Percentiles rank a stretch among this genome's conserved stretches.
These are phyloP conservation scores for Hypoxylon sp. DNA, from an alignment of 2,329 filamentous ascomycete genomes.

Conservation along the genomic window DNA sequence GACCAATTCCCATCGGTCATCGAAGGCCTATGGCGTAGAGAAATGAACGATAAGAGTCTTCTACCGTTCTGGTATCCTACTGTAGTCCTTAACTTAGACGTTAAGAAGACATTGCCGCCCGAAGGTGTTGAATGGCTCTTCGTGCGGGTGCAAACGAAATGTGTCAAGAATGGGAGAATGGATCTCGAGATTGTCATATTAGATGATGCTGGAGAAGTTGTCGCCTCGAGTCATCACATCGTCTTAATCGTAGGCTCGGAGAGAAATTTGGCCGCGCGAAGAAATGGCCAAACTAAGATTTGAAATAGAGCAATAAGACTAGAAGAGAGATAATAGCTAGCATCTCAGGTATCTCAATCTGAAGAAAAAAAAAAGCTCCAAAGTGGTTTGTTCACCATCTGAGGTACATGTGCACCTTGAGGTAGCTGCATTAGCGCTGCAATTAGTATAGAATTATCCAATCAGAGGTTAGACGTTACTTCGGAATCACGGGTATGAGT, in stretches of 20 bases:
- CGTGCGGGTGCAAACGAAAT: conserved; percentile 34
- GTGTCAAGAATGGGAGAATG: conserved; percentile 36
- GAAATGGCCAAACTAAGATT: conserved; percentile 37
- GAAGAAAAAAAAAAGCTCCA: not conserved
- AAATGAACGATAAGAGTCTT: conserved; percentile 10
- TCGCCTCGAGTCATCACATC: conserved; percentile 55
- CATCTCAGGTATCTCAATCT: not conserved
- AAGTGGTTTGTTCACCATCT: too few relatives aligned
- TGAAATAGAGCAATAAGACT: conserved; percentile 13
- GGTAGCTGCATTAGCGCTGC: not conserved
- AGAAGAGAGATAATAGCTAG: not conserved
- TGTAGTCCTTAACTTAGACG: conserved; percentile 46
- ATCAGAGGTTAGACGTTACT: not conserved
- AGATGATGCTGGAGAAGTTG: conserved; percentile 50
- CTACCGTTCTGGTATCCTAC: conserved; percentile 39
- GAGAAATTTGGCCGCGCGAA: conserved; percentile 50
- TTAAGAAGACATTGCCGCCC: conserved; percentile 39
- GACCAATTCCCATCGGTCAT: conserved; percentile 54
- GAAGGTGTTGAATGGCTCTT: conserved; percentile 43
- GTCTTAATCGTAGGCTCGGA: conserved; percentile 50
- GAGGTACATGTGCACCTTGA: not conserved
- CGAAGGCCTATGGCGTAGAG: conserved; percentile 39
- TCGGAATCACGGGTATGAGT: not conserved
- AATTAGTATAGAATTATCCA: not conserved
- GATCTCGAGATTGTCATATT: conserved; percentile 53